Evolutionary conservation across 2,329 filamentous ascomycete species (phyloP).

Genomic region (Neonectria magnoliae): DNA sequence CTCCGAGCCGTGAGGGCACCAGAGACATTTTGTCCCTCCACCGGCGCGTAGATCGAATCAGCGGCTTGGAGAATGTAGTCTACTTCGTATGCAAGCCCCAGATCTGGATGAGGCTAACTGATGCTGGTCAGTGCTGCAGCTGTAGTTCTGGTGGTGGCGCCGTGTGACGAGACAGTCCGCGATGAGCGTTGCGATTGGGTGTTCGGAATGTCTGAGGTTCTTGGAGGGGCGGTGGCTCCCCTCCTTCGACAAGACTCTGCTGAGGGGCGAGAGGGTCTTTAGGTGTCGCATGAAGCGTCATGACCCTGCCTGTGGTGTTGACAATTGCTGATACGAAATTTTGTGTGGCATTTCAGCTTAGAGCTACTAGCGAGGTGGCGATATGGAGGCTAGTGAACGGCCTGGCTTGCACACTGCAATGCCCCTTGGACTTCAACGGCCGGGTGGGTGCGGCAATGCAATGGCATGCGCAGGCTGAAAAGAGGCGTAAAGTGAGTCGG

Average conservation of each 20-base stretch:
- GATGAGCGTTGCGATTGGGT: slow-evolving; percentile 22
- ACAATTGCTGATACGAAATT: neutral
- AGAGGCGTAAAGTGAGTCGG: neutral
- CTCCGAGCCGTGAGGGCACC: slow-evolving; percentile 19
- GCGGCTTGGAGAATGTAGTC: slow-evolving; percentile 13
- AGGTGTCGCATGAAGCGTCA: neutral
- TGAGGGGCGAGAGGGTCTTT: slow-evolving; percentile 1
- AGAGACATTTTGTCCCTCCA: slow-evolving; percentile 26
- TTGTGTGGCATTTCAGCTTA: neutral
- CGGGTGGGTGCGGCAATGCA: neutral
- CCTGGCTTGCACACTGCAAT: neutral
- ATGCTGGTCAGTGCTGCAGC: slow-evolving; percentile 33
- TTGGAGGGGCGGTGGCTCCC: slow-evolving; percentile 5
- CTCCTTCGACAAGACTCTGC: neutral
- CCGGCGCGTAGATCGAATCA: slow-evolving; percentile 22
- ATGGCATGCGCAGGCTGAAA: slow-evolving; percentile 9
- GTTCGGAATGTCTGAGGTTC: neutral
- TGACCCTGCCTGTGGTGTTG: neutral
- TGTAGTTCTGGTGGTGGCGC: slow-evolving; percentile 28
- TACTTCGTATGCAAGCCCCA: slow-evolving; percentile 8
- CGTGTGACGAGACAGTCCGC: slow-evolving; percentile 27
- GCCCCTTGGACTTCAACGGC: neutral
- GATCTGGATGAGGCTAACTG: slow-evolving; percentile 29
- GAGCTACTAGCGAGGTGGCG: neutral
- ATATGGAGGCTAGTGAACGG: neutral